Evolutionary conservation across 176 grass and related monocot species (phyloP).

Genomic region (Cenchrus purpureus): DNA sequence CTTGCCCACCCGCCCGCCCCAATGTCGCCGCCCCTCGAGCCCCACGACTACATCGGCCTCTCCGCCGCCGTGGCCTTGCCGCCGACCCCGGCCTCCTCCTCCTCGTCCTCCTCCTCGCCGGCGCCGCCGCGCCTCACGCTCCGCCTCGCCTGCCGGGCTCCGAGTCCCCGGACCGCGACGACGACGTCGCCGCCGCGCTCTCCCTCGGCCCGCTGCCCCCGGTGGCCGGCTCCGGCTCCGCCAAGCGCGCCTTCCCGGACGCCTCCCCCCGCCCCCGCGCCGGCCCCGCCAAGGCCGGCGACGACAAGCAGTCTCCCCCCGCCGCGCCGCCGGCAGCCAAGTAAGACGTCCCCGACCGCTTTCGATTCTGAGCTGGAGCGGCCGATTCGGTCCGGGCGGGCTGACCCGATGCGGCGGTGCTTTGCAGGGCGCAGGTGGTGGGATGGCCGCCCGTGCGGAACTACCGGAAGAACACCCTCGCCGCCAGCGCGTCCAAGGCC

Average conservation of each 20-base stretch:
- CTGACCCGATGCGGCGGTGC: not conserved
- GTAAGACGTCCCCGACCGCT: constrained; percentile 4
- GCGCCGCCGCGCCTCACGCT: constrained; percentile 48
- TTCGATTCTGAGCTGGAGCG: not conserved
- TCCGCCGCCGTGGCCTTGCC: constrained; percentile 35
- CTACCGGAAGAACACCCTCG: constrained; percentile 74
- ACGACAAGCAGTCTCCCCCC: constrained; percentile 25
- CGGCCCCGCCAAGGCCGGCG: not conserved
- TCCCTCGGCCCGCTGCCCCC: constrained; percentile 28
- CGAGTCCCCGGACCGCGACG: constrained; percentile 51
- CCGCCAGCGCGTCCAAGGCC: constrained; percentile 48
- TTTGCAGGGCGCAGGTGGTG: constrained; percentile 71
- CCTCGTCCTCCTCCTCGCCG: constrained; percentile 47
- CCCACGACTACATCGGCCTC: constrained; percentile 66
- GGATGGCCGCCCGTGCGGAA: constrained; percentile 86
- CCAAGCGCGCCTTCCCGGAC: constrained; percentile 62
- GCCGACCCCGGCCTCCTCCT: constrained; percentile 37
- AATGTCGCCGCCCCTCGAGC: constrained; percentile 57
- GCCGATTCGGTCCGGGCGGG: not conserved
- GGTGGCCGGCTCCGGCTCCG: not conserved
- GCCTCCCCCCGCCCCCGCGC: not conserved
- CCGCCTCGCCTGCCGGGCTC: constrained; percentile 60
- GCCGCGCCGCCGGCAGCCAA: constrained; percentile 48
- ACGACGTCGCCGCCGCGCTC: constrained; percentile 40
- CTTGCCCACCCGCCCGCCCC: not conserved